These are phyloP conservation scores for Crassisporium funariophilum DNA, from an alignment of 768 basidiomycete species.

Conservation along the genomic window DNA sequence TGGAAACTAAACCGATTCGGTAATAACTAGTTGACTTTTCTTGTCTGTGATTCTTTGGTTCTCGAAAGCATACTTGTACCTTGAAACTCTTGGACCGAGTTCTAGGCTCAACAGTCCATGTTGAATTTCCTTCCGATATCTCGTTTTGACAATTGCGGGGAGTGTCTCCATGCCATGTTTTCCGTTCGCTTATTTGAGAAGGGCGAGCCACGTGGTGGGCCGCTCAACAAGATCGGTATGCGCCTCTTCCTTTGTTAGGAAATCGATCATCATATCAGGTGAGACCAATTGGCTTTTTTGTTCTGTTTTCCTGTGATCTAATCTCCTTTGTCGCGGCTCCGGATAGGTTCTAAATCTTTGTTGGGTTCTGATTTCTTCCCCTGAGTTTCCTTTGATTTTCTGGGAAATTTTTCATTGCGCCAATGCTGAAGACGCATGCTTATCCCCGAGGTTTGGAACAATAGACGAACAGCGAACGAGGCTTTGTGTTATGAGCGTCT, in stretches of 20 bases:
- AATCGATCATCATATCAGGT: conserved; percentile 16
- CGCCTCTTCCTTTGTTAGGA: conserved; percentile 16
- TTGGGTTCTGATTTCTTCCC: conserved; percentile 6
- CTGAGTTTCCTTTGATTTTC: conserved; percentile 9
- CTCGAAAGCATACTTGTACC: neutral
- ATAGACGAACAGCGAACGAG: conserved; percentile 21
- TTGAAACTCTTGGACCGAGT: too few relatives aligned
- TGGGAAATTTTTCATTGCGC: conserved; percentile 15
- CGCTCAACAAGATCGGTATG: conserved; percentile 15
- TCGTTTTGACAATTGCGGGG: too few relatives aligned
- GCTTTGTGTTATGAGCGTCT: conserved; percentile 17
- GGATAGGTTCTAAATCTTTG: conserved; percentile 13
- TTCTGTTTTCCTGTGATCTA: conserved; percentile 13
- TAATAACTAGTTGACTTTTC: too few relatives aligned
- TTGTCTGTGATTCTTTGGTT: conserved; percentile 1
- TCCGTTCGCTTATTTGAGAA: too few relatives aligned
- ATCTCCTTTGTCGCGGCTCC: conserved; percentile 14
- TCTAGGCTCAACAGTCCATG: too few relatives aligned
- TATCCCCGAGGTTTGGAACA: conserved; percentile 20
- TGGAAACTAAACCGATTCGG: conserved; percentile 51
- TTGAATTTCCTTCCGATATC: too few relatives aligned
- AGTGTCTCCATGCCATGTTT: too few relatives aligned
- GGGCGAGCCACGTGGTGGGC: too few relatives aligned
- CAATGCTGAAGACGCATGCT: conserved; percentile 12
- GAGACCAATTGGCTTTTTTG: conserved; percentile 19